Evolutionary conservation across 2,329 filamentous ascomycete genomes (phyloP).

Genomic region (Cadophora luteo-olivacea): DNA sequence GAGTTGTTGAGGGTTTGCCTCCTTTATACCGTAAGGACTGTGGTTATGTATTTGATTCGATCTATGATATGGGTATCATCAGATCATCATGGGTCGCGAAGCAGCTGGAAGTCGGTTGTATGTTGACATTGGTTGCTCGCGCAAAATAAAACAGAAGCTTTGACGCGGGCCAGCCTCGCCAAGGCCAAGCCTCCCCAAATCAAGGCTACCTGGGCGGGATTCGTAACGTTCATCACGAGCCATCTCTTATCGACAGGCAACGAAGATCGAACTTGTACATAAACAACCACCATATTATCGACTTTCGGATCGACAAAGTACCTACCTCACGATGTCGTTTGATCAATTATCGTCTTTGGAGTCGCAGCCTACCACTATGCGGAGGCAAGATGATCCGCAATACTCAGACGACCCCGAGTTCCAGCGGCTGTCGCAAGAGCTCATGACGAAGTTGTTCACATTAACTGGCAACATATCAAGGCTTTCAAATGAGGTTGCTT

Average conservation of each 20-base stretch:
- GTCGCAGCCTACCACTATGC: conserved; percentile 73
- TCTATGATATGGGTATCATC: conserved; percentile 27
- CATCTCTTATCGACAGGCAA: conserved; percentile 33
- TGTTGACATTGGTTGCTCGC: conserved; percentile 13
- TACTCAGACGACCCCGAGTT: conserved; percentile 96
- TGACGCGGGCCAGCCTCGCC: conserved; percentile 14
- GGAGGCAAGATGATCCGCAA: conserved; percentile 71
- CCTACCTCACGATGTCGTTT: conserved; percentile 75
- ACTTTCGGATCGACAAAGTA: neutral
- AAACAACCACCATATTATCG: conserved; percentile 2
- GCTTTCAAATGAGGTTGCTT: conserved; percentile 81
- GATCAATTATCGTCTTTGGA: conserved; percentile 86
- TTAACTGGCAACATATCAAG: conserved; percentile 88
- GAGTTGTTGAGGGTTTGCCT: neutral
- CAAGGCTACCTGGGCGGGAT: conserved; percentile 16
- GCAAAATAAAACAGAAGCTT: conserved; percentile 34
- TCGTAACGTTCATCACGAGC: conserved; percentile 28
- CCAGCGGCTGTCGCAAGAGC: conserved; percentile 77
- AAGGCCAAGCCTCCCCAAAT: conserved; percentile 20
- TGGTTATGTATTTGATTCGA: conserved; percentile 12
- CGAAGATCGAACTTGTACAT: conserved; percentile 29
- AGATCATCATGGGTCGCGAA: conserved; percentile 33
- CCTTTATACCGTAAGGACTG: conserved; percentile 21
- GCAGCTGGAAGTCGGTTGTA: conserved; percentile 14
- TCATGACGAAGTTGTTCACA: conserved; percentile 88